Base-by-base conservation (phyloP, 257 asterid genomes). In the Solanum chilense region DNA sequence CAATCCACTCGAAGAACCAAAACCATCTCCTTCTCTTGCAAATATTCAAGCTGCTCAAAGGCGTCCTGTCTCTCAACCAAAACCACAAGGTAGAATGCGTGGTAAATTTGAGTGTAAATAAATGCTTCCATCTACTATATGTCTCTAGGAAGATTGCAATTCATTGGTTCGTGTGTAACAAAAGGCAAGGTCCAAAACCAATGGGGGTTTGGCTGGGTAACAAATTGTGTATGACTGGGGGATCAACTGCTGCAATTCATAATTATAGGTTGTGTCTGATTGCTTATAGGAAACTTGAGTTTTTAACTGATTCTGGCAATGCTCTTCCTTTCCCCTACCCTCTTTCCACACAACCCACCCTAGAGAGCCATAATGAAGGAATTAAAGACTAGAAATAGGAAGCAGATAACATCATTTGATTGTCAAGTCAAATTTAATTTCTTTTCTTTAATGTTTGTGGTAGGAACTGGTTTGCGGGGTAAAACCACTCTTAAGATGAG, bases 21-120 rank as follows among this genome's bases (percentile, higher is more conserved):
- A 91, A 85, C 98, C 93, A 86, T 90, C 99, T 82, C 87, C 96
- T 86, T 94, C 93, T 82, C 99, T 96, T 84, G 94, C 98, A 81
- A 96, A 89, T 87, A 97, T 96, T 88, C 96, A 93, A 88, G 99
- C 99, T 35, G 99, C 99, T 89, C 98, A 96, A 89, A 97, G 90
- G 88, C 92, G 96, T 76, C 98, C 98, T 0, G 98, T 97, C 74
- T 89, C 93, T 78, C 91, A 86, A 21, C 94, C 94, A 71, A 95
- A 95, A 89, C 90, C 93, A 23, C 98, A 92, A 93, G 98, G 98
- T 96, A 91, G 41, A 44, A 25, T 77, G 62, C 39, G 15, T 25
- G 39, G 14, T 77, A 77, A 42, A 77, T 44, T 44, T n/a, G 60
- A 42, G 35, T 42, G 83, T 7, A 23, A 41, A n/a, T 58, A 76